Percentiles rank a stretch among this genome's conserved stretches.
These are phyloP conservation scores for Eimeria acervulina DNA, from an alignment of 169 alveolate genomes.

Conservation along the genomic window DNA sequence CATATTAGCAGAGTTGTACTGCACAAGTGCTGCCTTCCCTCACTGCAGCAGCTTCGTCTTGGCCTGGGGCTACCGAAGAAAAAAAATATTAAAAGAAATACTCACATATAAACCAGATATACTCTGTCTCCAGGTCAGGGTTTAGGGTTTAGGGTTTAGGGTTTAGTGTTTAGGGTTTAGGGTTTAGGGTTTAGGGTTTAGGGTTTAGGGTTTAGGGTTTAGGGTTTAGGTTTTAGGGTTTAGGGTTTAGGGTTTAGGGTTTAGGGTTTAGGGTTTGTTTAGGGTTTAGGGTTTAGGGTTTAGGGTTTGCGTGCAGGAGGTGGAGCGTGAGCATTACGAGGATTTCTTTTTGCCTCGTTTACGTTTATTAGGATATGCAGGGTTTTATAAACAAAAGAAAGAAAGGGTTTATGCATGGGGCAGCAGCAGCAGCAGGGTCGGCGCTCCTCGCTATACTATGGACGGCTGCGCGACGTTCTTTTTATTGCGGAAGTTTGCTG, in stretches of 20 bases:
- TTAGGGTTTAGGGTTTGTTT: no score
- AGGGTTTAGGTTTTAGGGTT: slow-evolving; percentile 19
- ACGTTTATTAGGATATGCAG: no score
- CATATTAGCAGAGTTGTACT: neutral
- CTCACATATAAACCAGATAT: neutral
- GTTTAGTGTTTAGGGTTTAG: slow-evolving; percentile 27
- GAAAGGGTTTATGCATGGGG: no score
- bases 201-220: neutral
- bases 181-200: slow-evolving; percentile 19
- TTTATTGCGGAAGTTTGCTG: no score
- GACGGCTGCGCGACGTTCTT: no score
- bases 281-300: neutral
- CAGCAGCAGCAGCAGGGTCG: no score
- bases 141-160: slow-evolving; percentile 27
- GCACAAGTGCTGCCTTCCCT: neutral
- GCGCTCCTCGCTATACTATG: no score
- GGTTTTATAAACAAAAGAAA: no score
- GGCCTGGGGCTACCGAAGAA: neutral
- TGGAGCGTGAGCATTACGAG: neutral
- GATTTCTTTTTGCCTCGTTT: no score
- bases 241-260: neutral
- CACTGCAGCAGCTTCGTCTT: neutral
- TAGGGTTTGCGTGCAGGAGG: neutral
- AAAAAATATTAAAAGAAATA: neutral
- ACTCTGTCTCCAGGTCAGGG: neutral